Evolutionary conservation across 306 rosid genomes (phyloP).

Genomic region (Quercus cerris): DNA sequence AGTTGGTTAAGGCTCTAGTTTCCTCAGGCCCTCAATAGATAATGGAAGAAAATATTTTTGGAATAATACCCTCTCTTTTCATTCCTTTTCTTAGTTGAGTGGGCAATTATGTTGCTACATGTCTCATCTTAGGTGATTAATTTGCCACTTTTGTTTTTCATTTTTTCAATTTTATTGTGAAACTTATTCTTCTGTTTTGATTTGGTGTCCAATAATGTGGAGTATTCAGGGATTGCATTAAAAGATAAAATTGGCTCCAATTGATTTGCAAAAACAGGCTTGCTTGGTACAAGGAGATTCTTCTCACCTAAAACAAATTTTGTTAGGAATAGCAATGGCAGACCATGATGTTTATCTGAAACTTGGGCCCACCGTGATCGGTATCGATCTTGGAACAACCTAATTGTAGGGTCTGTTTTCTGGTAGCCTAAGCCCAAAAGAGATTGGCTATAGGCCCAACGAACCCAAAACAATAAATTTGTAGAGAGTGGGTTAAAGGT

Average conservation of each 20-base stretch:
- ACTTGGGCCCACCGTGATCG: constrained; percentile 34
- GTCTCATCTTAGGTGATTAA: neutral
- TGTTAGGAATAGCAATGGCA: constrained; percentile 26
- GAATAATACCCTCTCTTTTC: neutral
- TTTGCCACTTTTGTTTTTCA: neutral
- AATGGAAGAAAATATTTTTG: neutral
- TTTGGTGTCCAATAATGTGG: neutral
- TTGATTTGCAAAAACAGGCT: too few relatives aligned
- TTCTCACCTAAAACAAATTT: constrained; percentile 7
- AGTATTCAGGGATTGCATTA: constrained; percentile 66
- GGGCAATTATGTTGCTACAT: neutral
- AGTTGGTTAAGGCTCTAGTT: neutral
- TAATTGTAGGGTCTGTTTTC: too few relatives aligned
- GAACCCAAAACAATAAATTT: too few relatives aligned
- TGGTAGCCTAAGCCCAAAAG: too few relatives aligned
- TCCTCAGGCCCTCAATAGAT: neutral
- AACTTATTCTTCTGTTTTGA: neutral
- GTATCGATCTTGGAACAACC: constrained; percentile 58
- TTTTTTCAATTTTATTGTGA: neutral
- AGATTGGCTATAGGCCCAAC: too few relatives aligned
- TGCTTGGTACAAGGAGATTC: too few relatives aligned
- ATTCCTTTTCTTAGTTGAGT: neutral
- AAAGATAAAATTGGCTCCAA: constrained; percentile 60
- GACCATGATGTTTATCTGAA: constrained; percentile 4
- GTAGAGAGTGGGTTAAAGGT: too few relatives aligned